A percentile compares a stretch with the other conserved stretches of the same genome.
Evolutionary conservation across 805 yeast genomes (phyloP).

Genomic region (Candida alai): DNA sequence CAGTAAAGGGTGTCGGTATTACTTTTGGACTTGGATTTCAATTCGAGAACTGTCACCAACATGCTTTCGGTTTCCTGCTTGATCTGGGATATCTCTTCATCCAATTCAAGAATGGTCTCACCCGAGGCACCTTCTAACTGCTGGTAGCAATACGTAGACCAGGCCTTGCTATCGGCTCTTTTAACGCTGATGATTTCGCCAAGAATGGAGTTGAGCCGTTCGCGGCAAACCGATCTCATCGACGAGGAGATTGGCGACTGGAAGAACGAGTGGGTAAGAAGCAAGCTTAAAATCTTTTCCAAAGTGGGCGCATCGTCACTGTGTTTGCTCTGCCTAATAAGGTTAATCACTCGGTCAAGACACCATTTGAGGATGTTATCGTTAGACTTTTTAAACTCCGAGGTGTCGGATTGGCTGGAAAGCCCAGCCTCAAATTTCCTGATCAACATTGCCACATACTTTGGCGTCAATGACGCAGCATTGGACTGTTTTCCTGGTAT

Average conservation of each 20-base stretch:
- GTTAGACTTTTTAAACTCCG: constrained; percentile 21
- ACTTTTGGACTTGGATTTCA: constrained; percentile 22
- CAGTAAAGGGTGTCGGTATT: constrained; percentile 46
- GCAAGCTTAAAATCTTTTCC: constrained; percentile 34
- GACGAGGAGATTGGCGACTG: constrained; percentile 22
- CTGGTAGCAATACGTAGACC: constrained; percentile 57
- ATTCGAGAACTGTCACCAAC: constrained; percentile 30
- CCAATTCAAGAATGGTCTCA: constrained; percentile 41
- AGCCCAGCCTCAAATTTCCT: constrained; percentile 21
- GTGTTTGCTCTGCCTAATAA: constrained; percentile 45
- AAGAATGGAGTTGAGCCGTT: constrained; percentile 65
- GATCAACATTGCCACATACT: constrained; percentile 21
- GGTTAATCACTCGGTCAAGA: constrained; percentile 52
- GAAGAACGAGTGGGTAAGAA: constrained; percentile 43
- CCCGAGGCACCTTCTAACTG: constrained; percentile 22
- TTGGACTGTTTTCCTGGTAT: constrained; percentile 16
- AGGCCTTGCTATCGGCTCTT: constrained; percentile 44
- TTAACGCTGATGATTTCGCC: constrained; percentile 49
- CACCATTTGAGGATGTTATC: constrained; percentile 51
- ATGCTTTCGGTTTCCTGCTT: constrained; percentile 47
- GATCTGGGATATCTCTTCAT: constrained; percentile 51
- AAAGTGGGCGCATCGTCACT: constrained; percentile 11
- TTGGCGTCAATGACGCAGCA: constrained; percentile 7
- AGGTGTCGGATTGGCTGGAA: constrained; percentile 17
- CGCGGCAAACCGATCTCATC: constrained; percentile 46